phyloP scores from a whole-genome alignment of 768 basidiomycete genomes.

The Phanerodontia chrysosporium region DNA sequence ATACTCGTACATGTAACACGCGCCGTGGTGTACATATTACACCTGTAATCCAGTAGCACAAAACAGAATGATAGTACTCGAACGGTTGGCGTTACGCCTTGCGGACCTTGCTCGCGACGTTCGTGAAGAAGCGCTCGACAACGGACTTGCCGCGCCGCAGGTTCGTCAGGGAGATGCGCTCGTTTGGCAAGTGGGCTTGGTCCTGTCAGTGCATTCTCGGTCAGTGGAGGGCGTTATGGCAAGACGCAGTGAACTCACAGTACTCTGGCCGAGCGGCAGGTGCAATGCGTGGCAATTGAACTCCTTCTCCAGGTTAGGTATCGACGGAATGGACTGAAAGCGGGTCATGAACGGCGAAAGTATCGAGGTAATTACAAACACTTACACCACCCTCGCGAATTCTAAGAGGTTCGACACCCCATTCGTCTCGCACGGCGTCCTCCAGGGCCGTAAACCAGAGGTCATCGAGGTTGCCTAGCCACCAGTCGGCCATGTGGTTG shows the following conservation, averaged over 20 bases:
- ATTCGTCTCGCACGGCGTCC: constrained; percentile 77
- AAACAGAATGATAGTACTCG: neutral
- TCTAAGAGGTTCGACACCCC: constrained; percentile 80
- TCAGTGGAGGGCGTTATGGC: neutral
- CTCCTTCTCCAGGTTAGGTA: constrained; percentile 90
- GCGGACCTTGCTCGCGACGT: constrained; percentile 35
- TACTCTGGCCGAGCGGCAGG: constrained; percentile 90
- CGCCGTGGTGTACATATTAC: neutral
- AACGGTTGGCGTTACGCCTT: too few species aligned
- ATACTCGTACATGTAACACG: neutral
- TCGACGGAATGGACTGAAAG: constrained; percentile 82
- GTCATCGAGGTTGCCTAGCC: constrained; percentile 85
- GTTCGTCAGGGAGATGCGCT: constrained; percentile 83
- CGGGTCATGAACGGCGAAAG: neutral
- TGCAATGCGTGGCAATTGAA: constrained; percentile 89
- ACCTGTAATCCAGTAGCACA: neutral
- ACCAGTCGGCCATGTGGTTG: constrained; percentile 90
- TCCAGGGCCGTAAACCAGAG: constrained; percentile 87
- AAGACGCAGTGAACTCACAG: constrained; percentile 42
- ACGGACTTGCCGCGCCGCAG: constrained; percentile 75
- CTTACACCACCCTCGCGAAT: constrained; percentile 92
- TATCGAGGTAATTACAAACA: constrained; percentile 14
- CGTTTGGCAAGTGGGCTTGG: constrained; percentile 91
- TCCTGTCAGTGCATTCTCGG: constrained; percentile 42
- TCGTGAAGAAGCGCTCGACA: constrained; percentile 66